Evolutionary conservation across 2,329 filamentous ascomycete genomes (phyloP).

Genomic region (Thelonectria blattea): DNA sequence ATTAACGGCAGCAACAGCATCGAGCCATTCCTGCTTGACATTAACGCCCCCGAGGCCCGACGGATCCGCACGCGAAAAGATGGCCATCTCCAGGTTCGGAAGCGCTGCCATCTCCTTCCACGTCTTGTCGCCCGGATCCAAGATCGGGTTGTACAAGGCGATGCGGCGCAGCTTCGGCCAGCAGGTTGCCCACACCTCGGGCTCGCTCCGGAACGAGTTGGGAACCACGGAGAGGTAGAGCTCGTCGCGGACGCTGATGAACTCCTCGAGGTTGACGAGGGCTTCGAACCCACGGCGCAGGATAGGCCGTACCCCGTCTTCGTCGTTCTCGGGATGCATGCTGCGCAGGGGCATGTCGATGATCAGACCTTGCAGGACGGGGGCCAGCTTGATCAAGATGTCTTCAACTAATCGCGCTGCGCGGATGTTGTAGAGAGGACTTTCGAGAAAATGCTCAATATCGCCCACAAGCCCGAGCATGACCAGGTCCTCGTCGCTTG

Average conservation of each 20-base stretch:
- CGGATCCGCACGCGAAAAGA: slow-evolving; percentile 17
- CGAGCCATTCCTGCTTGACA: slow-evolving; percentile 20
- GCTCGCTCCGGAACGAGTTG: background rate
- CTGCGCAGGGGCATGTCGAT: slow-evolving; percentile 33
- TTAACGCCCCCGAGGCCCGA: background rate
- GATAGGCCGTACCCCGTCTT: background rate
- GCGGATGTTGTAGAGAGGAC: slow-evolving; percentile 10
- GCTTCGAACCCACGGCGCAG: slow-evolving; percentile 28
- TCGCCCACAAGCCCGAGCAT: background rate
- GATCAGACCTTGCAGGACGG: slow-evolving; percentile 19
- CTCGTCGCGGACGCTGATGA: slow-evolving; percentile 32
- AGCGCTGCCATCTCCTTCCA: slow-evolving; percentile 13
- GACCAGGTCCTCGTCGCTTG: background rate
- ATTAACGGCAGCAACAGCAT: background rate
- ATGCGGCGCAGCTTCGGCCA: slow-evolving; percentile 34
- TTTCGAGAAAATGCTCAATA: background rate
- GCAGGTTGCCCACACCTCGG: slow-evolving; percentile 19
- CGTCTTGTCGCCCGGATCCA: background rate
- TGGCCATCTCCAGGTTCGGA: slow-evolving; percentile 7
- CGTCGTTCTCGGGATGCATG: slow-evolving; percentile 8
- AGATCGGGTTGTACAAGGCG: slow-evolving; percentile 18
- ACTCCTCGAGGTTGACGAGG: slow-evolving; percentile 32
- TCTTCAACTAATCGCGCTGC: background rate
- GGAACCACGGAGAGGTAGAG: slow-evolving; percentile 14
- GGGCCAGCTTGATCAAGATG: slow-evolving; percentile 21